Evolutionary conservation across 2,329 filamentous ascomycete genomes (phyloP).

Genomic region (Arthroderma sp.): DNA sequence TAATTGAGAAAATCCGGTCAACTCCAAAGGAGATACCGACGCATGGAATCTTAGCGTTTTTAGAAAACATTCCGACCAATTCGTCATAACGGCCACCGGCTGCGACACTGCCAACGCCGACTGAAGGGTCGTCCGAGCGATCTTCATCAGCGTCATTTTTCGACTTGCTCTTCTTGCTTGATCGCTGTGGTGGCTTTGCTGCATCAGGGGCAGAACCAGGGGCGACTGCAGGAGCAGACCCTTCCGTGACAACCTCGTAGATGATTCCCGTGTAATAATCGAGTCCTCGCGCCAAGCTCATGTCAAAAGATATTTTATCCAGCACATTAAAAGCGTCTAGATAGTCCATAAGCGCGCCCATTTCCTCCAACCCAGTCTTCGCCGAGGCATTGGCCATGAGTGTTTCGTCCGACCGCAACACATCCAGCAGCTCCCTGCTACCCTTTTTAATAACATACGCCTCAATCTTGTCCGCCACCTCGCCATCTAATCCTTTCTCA

Average conservation of each 20-base stretch:
- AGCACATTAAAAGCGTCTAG: slow-evolving; percentile 63
- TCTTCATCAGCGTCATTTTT: slow-evolving; percentile 47
- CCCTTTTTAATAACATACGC: slow-evolving; percentile 71
- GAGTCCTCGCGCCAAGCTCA: slow-evolving; percentile 79
- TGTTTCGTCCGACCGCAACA: slow-evolving; percentile 53
- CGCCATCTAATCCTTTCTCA: slow-evolving; percentile 66
- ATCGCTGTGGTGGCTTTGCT: slow-evolving; percentile 25
- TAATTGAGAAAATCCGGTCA: slow-evolving; percentile 88
- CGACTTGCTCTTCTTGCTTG: slow-evolving; percentile 42
- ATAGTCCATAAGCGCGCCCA: slow-evolving; percentile 69
- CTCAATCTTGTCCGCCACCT: slow-evolving; percentile 76
- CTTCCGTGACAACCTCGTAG: slow-evolving; percentile 77
- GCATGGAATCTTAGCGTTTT: slow-evolving; percentile 75
- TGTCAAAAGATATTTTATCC: slow-evolving; percentile 70
- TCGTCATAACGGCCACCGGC: slow-evolving; percentile 88
- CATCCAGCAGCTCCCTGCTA: slow-evolving; percentile 57
- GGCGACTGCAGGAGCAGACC: slow-evolving; percentile 46
- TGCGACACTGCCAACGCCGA: slow-evolving; percentile 77
- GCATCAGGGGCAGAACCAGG: slow-evolving; percentile 28
- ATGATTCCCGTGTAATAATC: slow-evolving; percentile 88
- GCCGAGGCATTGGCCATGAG: slow-evolving; percentile 60
- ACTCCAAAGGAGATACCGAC: slow-evolving; percentile 89
- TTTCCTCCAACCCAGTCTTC: slow-evolving; percentile 67
- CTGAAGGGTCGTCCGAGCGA: slow-evolving; percentile 61
- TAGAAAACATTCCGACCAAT: slow-evolving; percentile 84